These are phyloP conservation scores for Paraphaeosphaeria sporulosa DNA, from an alignment of 2,329 filamentous ascomycete species.

Conservation along the genomic window DNA sequence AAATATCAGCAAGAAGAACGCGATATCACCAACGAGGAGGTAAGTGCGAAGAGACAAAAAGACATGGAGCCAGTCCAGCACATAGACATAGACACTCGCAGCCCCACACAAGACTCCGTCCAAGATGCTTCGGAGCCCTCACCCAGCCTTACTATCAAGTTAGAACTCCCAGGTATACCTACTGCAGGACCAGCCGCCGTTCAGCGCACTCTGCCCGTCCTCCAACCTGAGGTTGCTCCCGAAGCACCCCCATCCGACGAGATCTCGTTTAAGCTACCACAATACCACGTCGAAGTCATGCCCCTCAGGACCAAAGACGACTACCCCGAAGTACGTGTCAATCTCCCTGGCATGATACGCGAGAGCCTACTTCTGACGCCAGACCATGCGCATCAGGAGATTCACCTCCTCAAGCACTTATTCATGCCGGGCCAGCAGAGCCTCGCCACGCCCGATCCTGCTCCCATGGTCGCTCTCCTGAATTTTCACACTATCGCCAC, in stretches of 20 bases:
- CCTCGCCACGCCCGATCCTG: conserved; percentile 23
- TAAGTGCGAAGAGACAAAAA: not conserved
- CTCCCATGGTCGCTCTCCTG: conserved; percentile 32
- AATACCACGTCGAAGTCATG: conserved; percentile 1
- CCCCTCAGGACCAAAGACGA: not conserved
- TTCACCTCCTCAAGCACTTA: conserved; percentile 34
- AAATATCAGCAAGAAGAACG: not conserved
- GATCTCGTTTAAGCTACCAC: conserved; percentile 7
- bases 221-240: not conserved
- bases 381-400: conserved; percentile 35
- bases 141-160: not conserved
- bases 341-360: conserved; percentile 47
- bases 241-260: not conserved
- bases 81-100: not conserved
- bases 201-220: conserved; percentile 1
- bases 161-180: not conserved
- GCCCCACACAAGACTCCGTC: not conserved
- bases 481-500: conserved; percentile 45
- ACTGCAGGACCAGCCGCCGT: not conserved
- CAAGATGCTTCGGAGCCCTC: not conserved
- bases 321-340: not conserved
- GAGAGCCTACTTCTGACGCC: conserved; percentile 37
- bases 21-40: too few species aligned
- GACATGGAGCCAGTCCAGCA: not conserved
- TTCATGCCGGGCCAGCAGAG: conserved; percentile 39